phyloP scores from a whole-genome alignment of 345 rosid genomes.

The Raphanus sativus region DNA sequence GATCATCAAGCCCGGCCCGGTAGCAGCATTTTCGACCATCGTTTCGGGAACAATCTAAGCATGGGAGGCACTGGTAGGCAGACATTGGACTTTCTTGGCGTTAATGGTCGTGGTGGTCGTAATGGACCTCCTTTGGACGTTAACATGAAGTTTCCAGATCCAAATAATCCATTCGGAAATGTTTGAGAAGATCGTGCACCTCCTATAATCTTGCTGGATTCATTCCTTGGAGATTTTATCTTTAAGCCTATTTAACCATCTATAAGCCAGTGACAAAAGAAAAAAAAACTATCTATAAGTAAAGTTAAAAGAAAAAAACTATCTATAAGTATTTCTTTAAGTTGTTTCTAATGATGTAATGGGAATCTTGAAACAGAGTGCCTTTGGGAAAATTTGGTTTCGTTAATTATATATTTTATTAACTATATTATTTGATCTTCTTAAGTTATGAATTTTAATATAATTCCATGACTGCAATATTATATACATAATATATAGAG shows the following conservation, averaged over 20 bases:
- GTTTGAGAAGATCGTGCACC: not conserved
- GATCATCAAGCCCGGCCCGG: not conserved
- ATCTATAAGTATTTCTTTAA: not conserved
- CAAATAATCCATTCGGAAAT: not conserved
- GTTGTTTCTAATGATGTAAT: not conserved
- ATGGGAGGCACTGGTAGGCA: not conserved
- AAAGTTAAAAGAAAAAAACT: no score
- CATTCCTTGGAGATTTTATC: not conserved
- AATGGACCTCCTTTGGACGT: not conserved
- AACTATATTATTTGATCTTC: not conserved
- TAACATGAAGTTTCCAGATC: slow-evolving; percentile 6
- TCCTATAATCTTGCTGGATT: not conserved
- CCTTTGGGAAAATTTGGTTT: not conserved
- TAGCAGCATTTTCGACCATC: not conserved
- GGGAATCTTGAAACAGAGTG: not conserved
- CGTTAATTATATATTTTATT: not conserved
- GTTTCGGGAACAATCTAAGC: not conserved
- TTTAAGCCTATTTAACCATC: not conserved
- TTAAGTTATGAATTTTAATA: not conserved
- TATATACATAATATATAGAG: no score
- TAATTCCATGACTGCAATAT: not conserved
- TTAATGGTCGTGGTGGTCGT: not conserved
- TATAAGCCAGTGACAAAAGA: no score
- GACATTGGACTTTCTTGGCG: not conserved
- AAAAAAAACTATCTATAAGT: not conserved